These are phyloP conservation scores for Hyphopichia fennica DNA, from an alignment of 1,139 yeast genomes.

Conservation along the genomic window DNA sequence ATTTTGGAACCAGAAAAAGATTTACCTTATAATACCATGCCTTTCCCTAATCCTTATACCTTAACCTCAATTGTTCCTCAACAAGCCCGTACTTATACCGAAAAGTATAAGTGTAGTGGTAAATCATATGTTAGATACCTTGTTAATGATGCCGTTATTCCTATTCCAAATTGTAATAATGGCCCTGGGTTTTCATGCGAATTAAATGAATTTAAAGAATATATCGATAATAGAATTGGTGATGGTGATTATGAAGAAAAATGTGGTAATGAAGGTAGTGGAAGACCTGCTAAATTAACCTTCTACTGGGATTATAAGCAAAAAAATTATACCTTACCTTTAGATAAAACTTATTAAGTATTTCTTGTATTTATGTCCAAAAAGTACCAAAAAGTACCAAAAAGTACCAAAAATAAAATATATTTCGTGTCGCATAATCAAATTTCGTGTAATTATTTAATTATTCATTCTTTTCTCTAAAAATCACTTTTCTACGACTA, in stretches of 20 bases:
- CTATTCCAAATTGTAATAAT: constrained; percentile 21
- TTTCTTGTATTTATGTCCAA: too few relatives aligned
- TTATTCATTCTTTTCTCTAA: too few relatives aligned
- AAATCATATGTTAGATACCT: constrained; percentile 25
- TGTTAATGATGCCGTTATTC: constrained; percentile 30
- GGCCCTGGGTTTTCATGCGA: constrained; percentile 38
- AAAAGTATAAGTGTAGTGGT: constrained; percentile 22
- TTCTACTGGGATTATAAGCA: constrained; percentile 33
- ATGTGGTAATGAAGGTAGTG: constrained; percentile 26
- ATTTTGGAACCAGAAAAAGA: constrained; percentile 17
- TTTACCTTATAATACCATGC: constrained; percentile 22
- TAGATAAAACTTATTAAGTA: neutral
- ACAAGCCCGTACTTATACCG: constrained; percentile 29
- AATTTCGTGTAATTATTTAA: too few relatives aligned
- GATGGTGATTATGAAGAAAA: constrained; percentile 16
- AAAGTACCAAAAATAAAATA: too few relatives aligned
- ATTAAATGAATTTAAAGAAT: constrained; percentile 20
- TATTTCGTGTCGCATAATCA: too few relatives aligned
- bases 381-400: too few relatives aligned
- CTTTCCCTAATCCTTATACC: constrained; percentile 25
- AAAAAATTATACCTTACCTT: constrained; percentile 27
- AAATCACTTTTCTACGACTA: too few relatives aligned
- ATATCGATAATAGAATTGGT: constrained; percentile 19
- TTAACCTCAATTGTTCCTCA: constrained; percentile 27
- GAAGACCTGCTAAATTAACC: constrained; percentile 18